A percentile compares a stretch with the other conserved stretches of the same genome.
These are phyloP conservation scores for Mucuna pruriens DNA, from an alignment of 306 rosid genomes.

Conservation along the genomic window DNA sequence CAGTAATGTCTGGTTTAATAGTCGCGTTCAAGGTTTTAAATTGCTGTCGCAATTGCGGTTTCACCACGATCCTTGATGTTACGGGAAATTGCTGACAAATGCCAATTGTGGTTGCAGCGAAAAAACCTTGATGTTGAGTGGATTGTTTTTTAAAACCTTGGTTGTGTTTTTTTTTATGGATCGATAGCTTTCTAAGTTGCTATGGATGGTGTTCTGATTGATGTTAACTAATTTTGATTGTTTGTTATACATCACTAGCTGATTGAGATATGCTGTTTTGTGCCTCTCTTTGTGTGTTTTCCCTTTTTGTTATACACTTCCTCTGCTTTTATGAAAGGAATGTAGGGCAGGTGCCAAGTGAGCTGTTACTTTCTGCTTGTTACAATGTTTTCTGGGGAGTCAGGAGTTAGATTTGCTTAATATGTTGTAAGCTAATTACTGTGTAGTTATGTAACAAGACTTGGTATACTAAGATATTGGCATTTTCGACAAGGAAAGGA, in stretches of 20 bases:
- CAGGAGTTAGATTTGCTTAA: conserved; percentile 13
- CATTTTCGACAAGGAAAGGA: not conserved
- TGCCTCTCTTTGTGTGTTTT: not conserved
- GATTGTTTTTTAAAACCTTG: too few species aligned
- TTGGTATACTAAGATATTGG: not conserved
- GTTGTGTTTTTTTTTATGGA: conserved; percentile 5
- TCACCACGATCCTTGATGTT: too few species aligned
- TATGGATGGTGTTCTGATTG: not conserved
- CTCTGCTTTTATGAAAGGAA: not conserved
- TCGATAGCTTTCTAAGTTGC: conserved; percentile 17
- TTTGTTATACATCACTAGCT: conserved; percentile 3
- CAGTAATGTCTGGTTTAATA: conserved; percentile 20
- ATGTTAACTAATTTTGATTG: not conserved
- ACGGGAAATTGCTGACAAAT: too few species aligned
- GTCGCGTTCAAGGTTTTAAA: too few species aligned
- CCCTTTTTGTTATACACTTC: not conserved
- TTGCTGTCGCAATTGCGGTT: too few species aligned
- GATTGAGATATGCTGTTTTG: conserved; percentile 9
- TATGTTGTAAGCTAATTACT: conserved; percentile 4
- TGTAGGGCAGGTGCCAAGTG: not conserved
- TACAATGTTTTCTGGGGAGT: not conserved
- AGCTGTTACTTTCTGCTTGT: conserved; percentile 1
- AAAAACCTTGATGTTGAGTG: too few species aligned
- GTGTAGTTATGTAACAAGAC: not conserved
- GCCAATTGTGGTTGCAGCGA: too few species aligned